Base-by-base conservation (phyloP, 1,139 yeast species). In the Magnusiomyces paraingens region DNA sequence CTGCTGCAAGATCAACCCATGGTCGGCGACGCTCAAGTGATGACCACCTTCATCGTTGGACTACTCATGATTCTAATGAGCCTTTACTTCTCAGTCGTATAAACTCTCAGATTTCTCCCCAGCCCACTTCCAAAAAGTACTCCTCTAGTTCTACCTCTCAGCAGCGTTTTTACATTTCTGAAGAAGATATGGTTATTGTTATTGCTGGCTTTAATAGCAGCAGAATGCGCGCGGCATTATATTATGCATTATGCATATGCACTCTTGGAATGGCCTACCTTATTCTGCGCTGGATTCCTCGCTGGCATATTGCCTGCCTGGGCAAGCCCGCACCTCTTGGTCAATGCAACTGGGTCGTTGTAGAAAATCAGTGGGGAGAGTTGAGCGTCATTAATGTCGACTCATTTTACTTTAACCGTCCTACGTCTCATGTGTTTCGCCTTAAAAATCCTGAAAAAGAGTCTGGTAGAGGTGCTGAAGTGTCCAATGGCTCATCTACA, bases 341-440 rank as follows among this genome's bases (percentile, higher is more conserved):
- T 0, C 76, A 77, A 57, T 86, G 97, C 38, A 95, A 89, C 63
- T 89, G 97, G 95, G 86, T 93, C 41, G 96, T 90, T 17, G 77
- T 94, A 46, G 99, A 93, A 59, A 94, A 89, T 62, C 97, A 91
- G 66, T 86, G 82, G 76, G 98, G 97, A 35, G 96, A 89, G 62
- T 75, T 93, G 59, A 76, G 80, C 29, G 78, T 85, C 15, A 78
- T 81, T 3, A 69, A 73, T 4, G 81, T 93, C 17, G 64, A 71
- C 1, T 78, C 83, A 61, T 72, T 72, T 47, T 77, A 86, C 73
- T 87, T 84, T 64, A 82, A 86, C 61, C 81, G 87, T 61, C 76
- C 88, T 17, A 67, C 91, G 47, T 86, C 95, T 1, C 79, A 86
- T 0, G 81, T 86, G 47, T 77, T 93, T 57, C 61, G 75, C 70